phyloP scores from a whole-genome alignment of 2,329 filamentous ascomycete genomes.

The Colletotrichum kahawae region DNA sequence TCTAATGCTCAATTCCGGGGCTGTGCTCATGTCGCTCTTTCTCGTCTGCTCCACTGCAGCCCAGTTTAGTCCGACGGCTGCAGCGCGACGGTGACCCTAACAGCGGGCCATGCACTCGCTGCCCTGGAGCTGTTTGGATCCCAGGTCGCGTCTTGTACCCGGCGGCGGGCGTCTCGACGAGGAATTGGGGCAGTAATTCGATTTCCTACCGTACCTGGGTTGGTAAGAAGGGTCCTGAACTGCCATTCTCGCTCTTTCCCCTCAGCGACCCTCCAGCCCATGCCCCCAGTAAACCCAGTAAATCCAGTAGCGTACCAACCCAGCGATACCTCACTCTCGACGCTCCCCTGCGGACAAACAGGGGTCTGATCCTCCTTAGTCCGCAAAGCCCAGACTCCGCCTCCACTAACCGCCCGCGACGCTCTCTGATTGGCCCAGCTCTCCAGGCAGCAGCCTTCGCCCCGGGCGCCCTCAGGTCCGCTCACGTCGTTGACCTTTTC shows the following conservation, averaged over 20 bases:
- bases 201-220: not conserved
- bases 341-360: not conserved
- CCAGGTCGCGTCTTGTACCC: not conserved
- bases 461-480: constrained; percentile 25
- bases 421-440: constrained; percentile 22
- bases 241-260: not conserved
- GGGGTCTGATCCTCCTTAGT: constrained; percentile 14
- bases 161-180: not conserved
- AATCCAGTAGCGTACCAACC: not conserved
- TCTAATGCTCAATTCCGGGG: constrained; percentile 2
- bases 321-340: not conserved
- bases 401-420: constrained; percentile 28
- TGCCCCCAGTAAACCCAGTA: not conserved
- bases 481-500: constrained; percentile 18
- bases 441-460: constrained; percentile 38
- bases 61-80: not conserved
- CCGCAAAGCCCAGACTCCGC: constrained; percentile 26
- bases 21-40: not conserved
- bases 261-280: not conserved
- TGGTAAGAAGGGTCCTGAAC: not conserved
- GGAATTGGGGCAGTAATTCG: not conserved
- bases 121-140: not conserved
- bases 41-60: not conserved
- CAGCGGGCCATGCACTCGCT: not conserved
- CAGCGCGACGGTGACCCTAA: constrained; percentile 4